Conservation (phyloP, 176 grass and related monocot genomes). For the Musa troglodytarum region DNA sequence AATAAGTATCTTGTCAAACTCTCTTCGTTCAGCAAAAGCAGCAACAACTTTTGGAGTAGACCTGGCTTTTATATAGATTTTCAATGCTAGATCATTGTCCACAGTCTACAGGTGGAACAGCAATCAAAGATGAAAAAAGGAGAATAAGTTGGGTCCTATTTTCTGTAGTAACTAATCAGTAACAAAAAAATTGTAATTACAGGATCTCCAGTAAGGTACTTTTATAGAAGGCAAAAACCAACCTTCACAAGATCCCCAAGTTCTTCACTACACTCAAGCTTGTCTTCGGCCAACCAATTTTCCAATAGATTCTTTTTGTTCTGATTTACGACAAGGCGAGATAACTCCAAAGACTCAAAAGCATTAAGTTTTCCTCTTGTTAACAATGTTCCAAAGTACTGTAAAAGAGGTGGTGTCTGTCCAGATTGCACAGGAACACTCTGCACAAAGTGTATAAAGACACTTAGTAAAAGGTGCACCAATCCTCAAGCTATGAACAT, state of each 20-base stretch:
- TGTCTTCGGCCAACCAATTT: constrained; percentile 90
- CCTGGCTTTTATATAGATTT: constrained; percentile 98
- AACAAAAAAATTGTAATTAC: no score
- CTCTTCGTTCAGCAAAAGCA: constrained; percentile 95
- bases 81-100: constrained; percentile 95
- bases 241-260: constrained; percentile 92
- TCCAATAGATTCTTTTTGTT: constrained; percentile 96
- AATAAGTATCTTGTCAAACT: constrained; percentile 47
- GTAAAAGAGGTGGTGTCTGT: constrained; percentile 79
- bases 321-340: constrained; percentile 93
- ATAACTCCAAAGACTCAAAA: constrained; percentile 79
- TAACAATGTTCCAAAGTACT: constrained; percentile 81
- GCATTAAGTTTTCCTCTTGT: constrained; percentile 94
- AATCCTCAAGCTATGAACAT: no score
- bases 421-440: constrained; percentile 90
- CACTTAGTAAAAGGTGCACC: no score
- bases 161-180: no score
- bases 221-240: neutral
- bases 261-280: constrained; percentile 94
- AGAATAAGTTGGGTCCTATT: neutral
- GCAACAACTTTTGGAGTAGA: constrained; percentile 97
- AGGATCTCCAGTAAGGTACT: no score
- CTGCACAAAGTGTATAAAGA: constrained; percentile 19
- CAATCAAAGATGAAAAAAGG: neutral
- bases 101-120: constrained; percentile 56